Evolutionary conservation across 106 monocot genomes (phyloP), one percentile per base, ranked within the genome.

Genomic region (Dactylorhiza incarnata): DNA sequence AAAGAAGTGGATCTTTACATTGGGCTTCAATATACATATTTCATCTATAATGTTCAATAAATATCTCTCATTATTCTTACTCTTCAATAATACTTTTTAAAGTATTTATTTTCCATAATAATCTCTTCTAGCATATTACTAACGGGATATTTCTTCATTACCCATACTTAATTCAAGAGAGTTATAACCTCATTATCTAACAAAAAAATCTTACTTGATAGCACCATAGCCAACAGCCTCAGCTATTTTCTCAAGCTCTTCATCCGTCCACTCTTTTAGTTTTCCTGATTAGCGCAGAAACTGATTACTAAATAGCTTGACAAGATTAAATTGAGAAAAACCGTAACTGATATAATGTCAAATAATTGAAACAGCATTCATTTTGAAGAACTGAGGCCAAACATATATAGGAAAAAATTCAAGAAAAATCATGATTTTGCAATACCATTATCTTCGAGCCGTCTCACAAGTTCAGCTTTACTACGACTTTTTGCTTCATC

Each of bases 141-240:
- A 37, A 37, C 37, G 37, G 37, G 37, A 37, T 37, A 37, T 37
- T 37, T 37, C 37, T 37, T 37, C 37, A 37, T 37, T 37, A 37
- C 37, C 37, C 37, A 1, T 1, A 37, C 37, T 37, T 37, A 37
- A 37, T 37, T 37, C 37, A 37, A 37, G 37, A 37, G 37, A 37
- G 37, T 37, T 37, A 0, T 37, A 37, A 3, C 37, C 37, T 37
- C 37, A 37, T 3, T 37, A 37, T 37, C 37, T 37, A 37, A 37
- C 37, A 2, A 37, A 37, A 37, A 37, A 22, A 37, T 25, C 86
- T 87, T 84, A 97, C 96, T 97, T 97, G 50, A 97, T 87, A 72
- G 96, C 96, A 65, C 93, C 93, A 91, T 97, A 97, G 43, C 96
- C 96, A 83, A 97, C 84, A 76, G 90, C 91, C 80, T 89, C 89